Evolutionary conservation across 2,329 filamentous ascomycete species (phyloP).

Genomic region (Camptophora hylomeconis): DNA sequence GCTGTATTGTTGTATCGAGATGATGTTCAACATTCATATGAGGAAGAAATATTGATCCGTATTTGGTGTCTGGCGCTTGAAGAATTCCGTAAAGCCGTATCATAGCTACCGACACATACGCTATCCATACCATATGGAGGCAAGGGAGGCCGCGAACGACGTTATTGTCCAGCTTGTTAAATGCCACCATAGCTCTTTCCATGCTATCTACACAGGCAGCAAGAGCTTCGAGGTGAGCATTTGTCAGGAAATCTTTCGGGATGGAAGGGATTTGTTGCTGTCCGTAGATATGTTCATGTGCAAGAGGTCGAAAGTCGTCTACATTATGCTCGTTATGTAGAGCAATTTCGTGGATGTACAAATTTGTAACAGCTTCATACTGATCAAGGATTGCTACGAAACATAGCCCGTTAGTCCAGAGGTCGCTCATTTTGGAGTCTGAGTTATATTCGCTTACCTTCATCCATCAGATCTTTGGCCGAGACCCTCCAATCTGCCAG

Average conservation of each 20-base stretch:
- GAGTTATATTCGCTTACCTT: slow-evolving; percentile 39
- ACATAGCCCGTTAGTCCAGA: neutral
- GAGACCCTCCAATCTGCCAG: slow-evolving; percentile 45
- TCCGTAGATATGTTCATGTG: no score
- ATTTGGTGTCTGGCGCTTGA: slow-evolving; percentile 46
- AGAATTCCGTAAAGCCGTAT: slow-evolving; percentile 62
- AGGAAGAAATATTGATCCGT: slow-evolving; percentile 55
- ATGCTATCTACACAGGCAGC: slow-evolving; percentile 49
- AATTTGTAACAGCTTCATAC: slow-evolving; percentile 48
- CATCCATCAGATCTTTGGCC: slow-evolving; percentile 39
- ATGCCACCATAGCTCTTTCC: slow-evolving; percentile 1
- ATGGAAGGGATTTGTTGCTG: no score
- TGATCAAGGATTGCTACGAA: slow-evolving; percentile 39
- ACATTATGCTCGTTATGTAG: slow-evolving; percentile 51
- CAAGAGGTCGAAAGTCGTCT: slow-evolving; percentile 34
- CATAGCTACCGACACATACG: slow-evolving; percentile 56
- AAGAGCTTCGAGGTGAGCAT: slow-evolving; percentile 52
- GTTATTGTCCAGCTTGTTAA: slow-evolving; percentile 1
- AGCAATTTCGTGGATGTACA: slow-evolving; percentile 65
- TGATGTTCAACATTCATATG: slow-evolving; percentile 53
- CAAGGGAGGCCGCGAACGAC: slow-evolving; percentile 49
- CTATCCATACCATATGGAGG: slow-evolving; percentile 58
- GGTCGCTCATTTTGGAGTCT: no score
- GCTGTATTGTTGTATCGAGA: slow-evolving; percentile 55
- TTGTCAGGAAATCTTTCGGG: slow-evolving; percentile 25